phyloP scores from a whole-genome alignment of 163 green algal genomes.

The Volvox carteri region DNA sequence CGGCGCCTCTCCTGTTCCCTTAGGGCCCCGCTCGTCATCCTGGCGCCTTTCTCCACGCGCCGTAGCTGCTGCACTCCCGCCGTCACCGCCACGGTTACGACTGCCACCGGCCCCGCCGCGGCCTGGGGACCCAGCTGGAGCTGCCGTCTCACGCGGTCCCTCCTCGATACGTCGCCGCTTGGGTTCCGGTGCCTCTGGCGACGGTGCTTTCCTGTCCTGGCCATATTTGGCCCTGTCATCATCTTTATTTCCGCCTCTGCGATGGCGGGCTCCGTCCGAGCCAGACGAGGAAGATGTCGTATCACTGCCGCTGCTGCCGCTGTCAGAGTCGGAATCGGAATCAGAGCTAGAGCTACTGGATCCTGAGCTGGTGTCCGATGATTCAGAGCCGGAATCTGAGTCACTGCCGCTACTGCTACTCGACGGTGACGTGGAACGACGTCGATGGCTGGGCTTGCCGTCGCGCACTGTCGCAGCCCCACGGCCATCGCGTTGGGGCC shows the following conservation, averaged over 20 bases:
- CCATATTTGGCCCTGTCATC: not conserved
- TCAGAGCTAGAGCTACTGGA: slow-evolving; percentile 30
- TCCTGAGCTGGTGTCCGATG: slow-evolving; percentile 14
- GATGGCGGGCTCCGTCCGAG: not conserved
- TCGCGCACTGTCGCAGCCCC: not conserved
- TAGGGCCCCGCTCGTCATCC: not conserved
- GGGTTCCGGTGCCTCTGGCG: slow-evolving; percentile 6
- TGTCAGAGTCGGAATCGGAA: slow-evolving; percentile 6
- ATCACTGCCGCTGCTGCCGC: slow-evolving; percentile 15
- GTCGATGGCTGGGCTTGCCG: not conserved
- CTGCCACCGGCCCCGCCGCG: not conserved
- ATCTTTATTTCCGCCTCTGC: not conserved
- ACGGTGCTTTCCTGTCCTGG: not conserved
- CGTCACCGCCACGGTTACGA: not conserved
- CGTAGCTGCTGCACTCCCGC: not conserved
- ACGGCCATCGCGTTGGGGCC: not conserved
- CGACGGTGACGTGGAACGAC: not conserved
- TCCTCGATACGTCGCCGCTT: slow-evolving; percentile 21
- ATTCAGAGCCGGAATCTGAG: slow-evolving; percentile 35
- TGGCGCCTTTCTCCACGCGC: not conserved
- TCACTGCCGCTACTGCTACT: slow-evolving; percentile 43
- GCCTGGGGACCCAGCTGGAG: not conserved
- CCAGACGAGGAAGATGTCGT: slow-evolving; percentile 15
- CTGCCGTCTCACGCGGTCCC: not conserved
- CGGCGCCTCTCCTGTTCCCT: not conserved